Base-by-base conservation (phyloP, 192 early-diverging fungal species). In the Coemansia sp. region DNA sequence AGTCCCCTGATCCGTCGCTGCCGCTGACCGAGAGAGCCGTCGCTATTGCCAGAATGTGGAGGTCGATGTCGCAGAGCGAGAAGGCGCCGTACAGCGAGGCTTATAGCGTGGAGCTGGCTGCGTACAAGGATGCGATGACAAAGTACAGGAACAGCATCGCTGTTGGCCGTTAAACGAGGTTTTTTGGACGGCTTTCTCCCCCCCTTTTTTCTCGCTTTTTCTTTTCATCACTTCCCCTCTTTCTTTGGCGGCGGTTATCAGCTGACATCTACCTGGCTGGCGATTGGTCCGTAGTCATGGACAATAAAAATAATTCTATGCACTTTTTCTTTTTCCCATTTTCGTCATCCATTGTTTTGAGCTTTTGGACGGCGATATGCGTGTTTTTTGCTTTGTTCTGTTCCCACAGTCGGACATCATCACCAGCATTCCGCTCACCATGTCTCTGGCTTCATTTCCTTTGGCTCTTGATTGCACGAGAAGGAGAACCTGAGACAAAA, bases 21-120 rank as follows among this genome's bases (percentile, higher is more conserved):
- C 4, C 32, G 32, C 32, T 32, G 32, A 32, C 32, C 32, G 32
- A 32, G 32, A 32, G 32, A 32, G 4, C 1, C 32, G 32, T 2
- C 4, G 32, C 32, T 32, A 32, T 32, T 32, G 32, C 32, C 5
- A 64, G 38, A 17, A 32, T 75, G 63, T 85, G 83, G 83, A 74
- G 64, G 45, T 6, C 38, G 16, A n/a, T 85, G 75, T 41, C 64
- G 8, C 73, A 69, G 0, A 60, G 48, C 5, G 70, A 77, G 41
- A 75, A 73, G 65, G 68, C 63, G 11, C 75, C 78, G 17, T 85
- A 57, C 58, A 54, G 44, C 1, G 25, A 67, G 43, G 49, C 49
- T 1, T 68, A 62, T 25, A 25, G 59, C 38, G 67, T 45, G 7
- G 68, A 72, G 16, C 14, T 16, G 5, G 64, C 38, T 12, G 49